Conservation (phyloP, 441 rosid genomes). For the Corymbia citriodora region DNA sequence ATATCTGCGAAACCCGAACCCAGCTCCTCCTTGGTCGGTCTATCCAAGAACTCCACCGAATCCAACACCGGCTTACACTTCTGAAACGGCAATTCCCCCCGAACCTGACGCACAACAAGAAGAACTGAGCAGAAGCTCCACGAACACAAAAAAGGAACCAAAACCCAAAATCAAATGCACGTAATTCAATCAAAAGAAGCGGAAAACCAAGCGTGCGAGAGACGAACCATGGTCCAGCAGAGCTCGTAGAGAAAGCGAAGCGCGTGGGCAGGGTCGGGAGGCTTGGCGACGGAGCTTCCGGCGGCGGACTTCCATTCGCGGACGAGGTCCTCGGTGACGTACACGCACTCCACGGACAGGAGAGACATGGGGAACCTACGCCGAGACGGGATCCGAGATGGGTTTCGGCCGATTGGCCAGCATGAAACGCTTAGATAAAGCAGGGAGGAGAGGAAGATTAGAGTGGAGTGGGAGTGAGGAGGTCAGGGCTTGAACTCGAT, state of each 20-base stretch:
- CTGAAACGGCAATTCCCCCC: conserved; percentile 88
- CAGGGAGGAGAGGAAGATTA: not conserved
- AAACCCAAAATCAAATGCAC: not conserved
- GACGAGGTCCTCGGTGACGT: conserved; percentile 66
- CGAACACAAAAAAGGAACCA: not conserved
- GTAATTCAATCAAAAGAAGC: not conserved
- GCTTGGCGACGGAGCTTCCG: conserved; percentile 53
- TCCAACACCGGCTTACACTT: conserved; percentile 80
- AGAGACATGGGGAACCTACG: conserved; percentile 32
- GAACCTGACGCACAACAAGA: conserved; percentile 47
- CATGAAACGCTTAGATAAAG: not conserved
- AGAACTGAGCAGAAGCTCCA: not conserved
- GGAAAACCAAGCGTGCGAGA: not conserved
- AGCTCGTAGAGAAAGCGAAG: conserved; percentile 96
- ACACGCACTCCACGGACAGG: conserved; percentile 55
- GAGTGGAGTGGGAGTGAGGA: not conserved
- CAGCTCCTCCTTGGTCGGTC: conserved; percentile 44
- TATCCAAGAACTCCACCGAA: conserved; percentile 50
- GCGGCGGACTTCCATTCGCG: conserved; percentile 61
- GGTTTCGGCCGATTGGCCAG: not conserved
- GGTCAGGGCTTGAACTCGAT: not conserved
- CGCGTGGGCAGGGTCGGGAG: conserved; percentile 57
- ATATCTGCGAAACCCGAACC: conserved; percentile 82
- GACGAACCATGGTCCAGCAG: conserved; percentile 62
- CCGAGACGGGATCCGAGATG: not conserved